A percentile compares a stretch with the other conserved stretches of the same genome.
Conservation (phyloP, 2,329 filamentous ascomycete genomes). For the Emericellopsis atlantica region DNA sequence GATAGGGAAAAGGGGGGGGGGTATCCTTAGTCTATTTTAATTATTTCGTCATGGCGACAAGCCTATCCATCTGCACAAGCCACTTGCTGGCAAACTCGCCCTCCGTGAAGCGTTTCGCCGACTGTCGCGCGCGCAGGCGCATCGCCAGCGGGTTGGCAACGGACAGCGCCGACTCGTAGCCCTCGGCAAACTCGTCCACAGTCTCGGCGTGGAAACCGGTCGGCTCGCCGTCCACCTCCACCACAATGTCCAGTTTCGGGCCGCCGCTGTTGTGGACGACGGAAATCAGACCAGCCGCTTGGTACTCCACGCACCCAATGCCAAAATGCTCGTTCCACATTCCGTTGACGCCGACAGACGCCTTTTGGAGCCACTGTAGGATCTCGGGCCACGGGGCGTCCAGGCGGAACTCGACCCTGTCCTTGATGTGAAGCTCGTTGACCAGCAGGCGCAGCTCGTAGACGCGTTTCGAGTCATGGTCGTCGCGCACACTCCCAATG, state of each 20-base stretch:
- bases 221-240: conserved; percentile 61
- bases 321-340: conserved; percentile 99
- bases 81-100: conserved; percentile 73
- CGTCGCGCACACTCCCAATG: conserved; percentile 84
- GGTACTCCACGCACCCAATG: conserved; percentile 96
- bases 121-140: conserved; percentile 61
- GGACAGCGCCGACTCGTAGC: conserved; percentile 64
- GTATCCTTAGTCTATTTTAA: conserved; percentile 6
- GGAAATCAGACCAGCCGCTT: conserved; percentile 83
- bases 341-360: conserved; percentile 82
- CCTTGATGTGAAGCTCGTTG: conserved; percentile 75
- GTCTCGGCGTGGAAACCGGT: conserved; percentile 85
- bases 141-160: conserved; percentile 63
- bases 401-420: conserved; percentile 74
- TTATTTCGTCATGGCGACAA: conserved; percentile 39
- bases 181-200: conserved; percentile 64
- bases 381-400: conserved; percentile 86
- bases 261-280: conserved; percentile 92
- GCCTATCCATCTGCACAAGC: conserved; percentile 59
- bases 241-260: conserved; percentile 86
- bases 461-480: conserved; percentile 66
- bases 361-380: conserved; percentile 61
- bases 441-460: conserved; percentile 79
- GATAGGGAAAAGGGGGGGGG: conserved; percentile 3
- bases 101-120: conserved; percentile 77